These are phyloP conservation scores for Cryomyces minteri DNA, from an alignment of 495 filamentous ascomycete species.

Conservation along the genomic window DNA sequence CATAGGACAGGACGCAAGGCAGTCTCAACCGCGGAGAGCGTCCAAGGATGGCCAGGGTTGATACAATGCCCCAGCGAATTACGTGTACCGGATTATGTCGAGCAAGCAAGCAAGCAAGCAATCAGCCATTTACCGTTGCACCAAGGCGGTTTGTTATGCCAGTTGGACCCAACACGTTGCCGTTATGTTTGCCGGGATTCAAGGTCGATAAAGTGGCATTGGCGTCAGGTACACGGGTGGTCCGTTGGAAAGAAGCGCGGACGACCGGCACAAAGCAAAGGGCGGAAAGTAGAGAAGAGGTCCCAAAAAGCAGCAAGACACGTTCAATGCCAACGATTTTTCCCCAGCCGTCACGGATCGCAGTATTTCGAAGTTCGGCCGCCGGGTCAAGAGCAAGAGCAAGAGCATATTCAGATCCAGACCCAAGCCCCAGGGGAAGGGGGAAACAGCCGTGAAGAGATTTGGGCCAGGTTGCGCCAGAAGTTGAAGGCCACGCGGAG, in stretches of 20 bases:
- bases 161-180: background rate
- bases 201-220: background rate
- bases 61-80: background rate
- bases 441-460: background rate
- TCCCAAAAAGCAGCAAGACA: background rate
- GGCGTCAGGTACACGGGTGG: background rate
- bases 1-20: background rate
- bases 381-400: background rate
- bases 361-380: background rate
- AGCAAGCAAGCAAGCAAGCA: no score
- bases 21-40: background rate
- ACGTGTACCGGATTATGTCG: background rate
- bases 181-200: background rate
- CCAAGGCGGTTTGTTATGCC: background rate
- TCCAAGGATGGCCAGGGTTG: background rate
- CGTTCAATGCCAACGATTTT: background rate
- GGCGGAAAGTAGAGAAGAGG: background rate
- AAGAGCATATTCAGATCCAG: no score
- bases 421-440: background rate
- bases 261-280: background rate
- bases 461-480: background rate
- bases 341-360: background rate
- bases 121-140: background rate
- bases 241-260: background rate
- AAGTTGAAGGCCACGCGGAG: background rate